Evolutionary conservation across 2,329 filamentous ascomycete species (phyloP).

Genomic region (Aspergillus caelatus): DNA sequence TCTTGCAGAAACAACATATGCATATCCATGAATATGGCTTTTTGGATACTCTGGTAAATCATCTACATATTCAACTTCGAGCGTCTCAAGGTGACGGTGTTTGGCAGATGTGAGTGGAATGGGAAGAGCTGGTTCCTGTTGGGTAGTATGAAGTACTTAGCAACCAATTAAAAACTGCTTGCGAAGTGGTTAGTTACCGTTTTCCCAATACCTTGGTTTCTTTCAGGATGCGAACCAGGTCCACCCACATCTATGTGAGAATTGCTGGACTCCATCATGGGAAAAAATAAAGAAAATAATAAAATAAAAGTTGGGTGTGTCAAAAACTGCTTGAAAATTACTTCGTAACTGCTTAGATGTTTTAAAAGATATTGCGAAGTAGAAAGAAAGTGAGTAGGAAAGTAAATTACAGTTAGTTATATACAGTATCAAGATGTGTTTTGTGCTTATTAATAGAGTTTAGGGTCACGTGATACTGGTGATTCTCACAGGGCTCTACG

Average conservation of each 20-base stretch:
- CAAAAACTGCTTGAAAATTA: too few species aligned
- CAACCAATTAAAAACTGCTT: background rate
- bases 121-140: background rate
- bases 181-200: background rate
- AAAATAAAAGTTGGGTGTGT: background rate
- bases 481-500: too few species aligned
- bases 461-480: accelerated
- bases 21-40: background rate
- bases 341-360: too few species aligned
- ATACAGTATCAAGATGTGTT: too few species aligned
- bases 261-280: background rate
- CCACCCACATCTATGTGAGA: background rate
- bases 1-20: background rate
- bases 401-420: too few species aligned
- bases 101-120: background rate
- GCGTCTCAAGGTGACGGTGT: background rate
- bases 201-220: background rate
- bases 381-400: too few species aligned
- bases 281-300: background rate
- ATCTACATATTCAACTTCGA: background rate
- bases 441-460: too few species aligned
- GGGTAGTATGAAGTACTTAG: background rate
- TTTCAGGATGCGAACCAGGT: background rate
- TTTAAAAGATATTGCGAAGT: too few species aligned
- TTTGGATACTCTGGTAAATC: background rate